Evolutionary conservation across 2,329 filamentous ascomycete genomes (phyloP).

Genomic region (Epichloe aotearoae): DNA sequence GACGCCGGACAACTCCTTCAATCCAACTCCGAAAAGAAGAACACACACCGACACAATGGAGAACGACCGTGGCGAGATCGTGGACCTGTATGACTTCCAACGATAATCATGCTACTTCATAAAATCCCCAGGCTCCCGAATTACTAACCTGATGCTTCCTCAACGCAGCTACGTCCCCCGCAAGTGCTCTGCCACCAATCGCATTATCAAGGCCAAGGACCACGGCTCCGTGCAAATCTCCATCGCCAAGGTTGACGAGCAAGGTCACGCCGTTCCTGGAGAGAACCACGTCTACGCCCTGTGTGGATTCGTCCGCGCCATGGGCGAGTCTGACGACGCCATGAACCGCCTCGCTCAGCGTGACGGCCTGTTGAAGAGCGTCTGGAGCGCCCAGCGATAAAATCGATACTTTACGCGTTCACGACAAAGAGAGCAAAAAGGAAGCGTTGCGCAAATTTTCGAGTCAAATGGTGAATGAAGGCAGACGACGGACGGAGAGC

Average conservation of each 20-base stretch:
- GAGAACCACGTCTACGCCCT: slow-evolving; percentile 97
- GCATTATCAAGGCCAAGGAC: slow-evolving; percentile 99
- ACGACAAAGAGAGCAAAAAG: slow-evolving; percentile 4
- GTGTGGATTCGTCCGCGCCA: slow-evolving; percentile 92
- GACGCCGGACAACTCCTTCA: slow-evolving; percentile 14
- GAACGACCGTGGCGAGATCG: slow-evolving; percentile 99
- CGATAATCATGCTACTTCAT: neutral
- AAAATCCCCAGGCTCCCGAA: slow-evolving; percentile 4
- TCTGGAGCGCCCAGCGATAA: slow-evolving; percentile 73
- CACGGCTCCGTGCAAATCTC: slow-evolving; percentile 97
- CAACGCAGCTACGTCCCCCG: slow-evolving; percentile 76
- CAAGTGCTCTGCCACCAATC: slow-evolving; percentile 98
- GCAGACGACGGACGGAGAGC: neutral
- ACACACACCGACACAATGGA: slow-evolving; percentile 63
- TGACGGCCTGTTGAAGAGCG: slow-evolving; percentile 92
- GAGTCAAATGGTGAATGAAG: slow-evolving; percentile 1
- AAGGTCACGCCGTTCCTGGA: slow-evolving; percentile 81
- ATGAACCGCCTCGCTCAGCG: slow-evolving; percentile 92
- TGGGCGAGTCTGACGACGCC: slow-evolving; percentile 95
- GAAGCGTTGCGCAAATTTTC: slow-evolving; percentile 7
- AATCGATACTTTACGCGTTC: slow-evolving; percentile 16
- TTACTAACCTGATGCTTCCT: slow-evolving; percentile 14
- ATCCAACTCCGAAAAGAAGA: slow-evolving; percentile 13
- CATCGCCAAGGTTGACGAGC: slow-evolving; percentile 97
- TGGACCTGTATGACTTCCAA: slow-evolving; percentile 71